Evolutionary conservation across 1,139 yeast species (phyloP).

Genomic region (Suhomyces chickasaworum): DNA sequence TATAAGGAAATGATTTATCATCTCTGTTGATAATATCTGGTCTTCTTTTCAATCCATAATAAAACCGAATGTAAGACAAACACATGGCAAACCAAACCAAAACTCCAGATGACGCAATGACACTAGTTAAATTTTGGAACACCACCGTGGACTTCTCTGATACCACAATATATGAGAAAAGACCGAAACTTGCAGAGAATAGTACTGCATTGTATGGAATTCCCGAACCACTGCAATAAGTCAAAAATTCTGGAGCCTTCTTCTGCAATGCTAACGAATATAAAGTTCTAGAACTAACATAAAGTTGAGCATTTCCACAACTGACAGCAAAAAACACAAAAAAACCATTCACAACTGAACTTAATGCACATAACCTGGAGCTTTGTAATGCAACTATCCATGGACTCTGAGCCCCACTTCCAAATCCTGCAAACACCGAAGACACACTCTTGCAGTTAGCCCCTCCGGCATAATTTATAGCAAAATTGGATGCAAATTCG

Average conservation of each 20-base stretch:
- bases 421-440: constrained; percentile 47
- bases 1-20: constrained; percentile 71
- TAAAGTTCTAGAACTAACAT: constrained; percentile 76
- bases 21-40: constrained; percentile 66
- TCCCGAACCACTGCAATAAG: constrained; percentile 63
- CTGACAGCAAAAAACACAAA: constrained; percentile 74
- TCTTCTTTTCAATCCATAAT: constrained; percentile 63
- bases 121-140: constrained; percentile 62
- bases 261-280: constrained; percentile 74
- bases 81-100: constrained; percentile 85
- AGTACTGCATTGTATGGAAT: constrained; percentile 74
- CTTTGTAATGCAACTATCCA: constrained; percentile 80
- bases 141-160: constrained; percentile 62
- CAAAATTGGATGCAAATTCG: constrained; percentile 31
- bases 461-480: constrained; percentile 45
- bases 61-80: constrained; percentile 68
- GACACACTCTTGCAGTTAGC: constrained; percentile 37
- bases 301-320: constrained; percentile 75
- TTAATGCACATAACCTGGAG: constrained; percentile 63
- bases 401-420: constrained; percentile 69
- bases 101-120: constrained; percentile 71
- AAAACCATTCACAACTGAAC: constrained; percentile 65
- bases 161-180: constrained; percentile 61
- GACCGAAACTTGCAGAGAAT: constrained; percentile 60
- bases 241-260: constrained; percentile 63